phyloP scores from a whole-genome alignment of 2,329 filamentous ascomycete species.

The Stemphylium lycopersici region DNA sequence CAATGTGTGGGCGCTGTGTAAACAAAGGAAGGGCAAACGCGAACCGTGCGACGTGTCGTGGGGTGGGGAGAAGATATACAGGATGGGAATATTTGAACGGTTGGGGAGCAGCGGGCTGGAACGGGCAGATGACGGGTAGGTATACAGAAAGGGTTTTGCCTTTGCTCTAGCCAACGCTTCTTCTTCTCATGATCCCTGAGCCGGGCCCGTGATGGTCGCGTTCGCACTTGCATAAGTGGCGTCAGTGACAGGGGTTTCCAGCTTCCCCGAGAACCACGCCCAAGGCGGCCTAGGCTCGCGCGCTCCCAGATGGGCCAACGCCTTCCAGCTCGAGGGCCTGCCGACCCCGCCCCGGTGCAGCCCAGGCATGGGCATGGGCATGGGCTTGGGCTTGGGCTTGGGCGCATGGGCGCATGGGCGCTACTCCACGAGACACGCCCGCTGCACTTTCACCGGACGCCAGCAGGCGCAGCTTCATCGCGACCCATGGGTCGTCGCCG shows the following conservation, averaged over 20 bases:
- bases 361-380: no score
- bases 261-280: slow-evolving; percentile 25
- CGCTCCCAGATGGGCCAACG: neutral
- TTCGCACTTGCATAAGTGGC: slow-evolving; percentile 17
- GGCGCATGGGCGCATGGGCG: no score
- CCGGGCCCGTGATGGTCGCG: slow-evolving; percentile 14
- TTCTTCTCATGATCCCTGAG: slow-evolving; percentile 7
- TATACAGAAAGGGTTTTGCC: slow-evolving; percentile 35
- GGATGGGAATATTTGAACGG: slow-evolving; percentile 20
- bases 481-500: neutral
- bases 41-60: slow-evolving; percentile 10
- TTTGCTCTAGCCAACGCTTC: slow-evolving; percentile 23
- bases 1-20: slow-evolving; percentile 2
- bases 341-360: slow-evolving; percentile 15
- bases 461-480: neutral
- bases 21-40: slow-evolving; percentile 30
- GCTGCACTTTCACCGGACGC: neutral
- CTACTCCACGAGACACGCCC: neutral
- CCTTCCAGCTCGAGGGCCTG: slow-evolving; percentile 9
- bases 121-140: slow-evolving; percentile 20
- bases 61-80: slow-evolving; percentile 1
- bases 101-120: slow-evolving; percentile 16
- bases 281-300: slow-evolving; percentile 3
- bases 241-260: slow-evolving; percentile 26
- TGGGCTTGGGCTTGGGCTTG: no score